These are phyloP conservation scores for Coprinopsis strossmayeri DNA, from an alignment of 768 basidiomycete genomes.

Conservation along the genomic window DNA sequence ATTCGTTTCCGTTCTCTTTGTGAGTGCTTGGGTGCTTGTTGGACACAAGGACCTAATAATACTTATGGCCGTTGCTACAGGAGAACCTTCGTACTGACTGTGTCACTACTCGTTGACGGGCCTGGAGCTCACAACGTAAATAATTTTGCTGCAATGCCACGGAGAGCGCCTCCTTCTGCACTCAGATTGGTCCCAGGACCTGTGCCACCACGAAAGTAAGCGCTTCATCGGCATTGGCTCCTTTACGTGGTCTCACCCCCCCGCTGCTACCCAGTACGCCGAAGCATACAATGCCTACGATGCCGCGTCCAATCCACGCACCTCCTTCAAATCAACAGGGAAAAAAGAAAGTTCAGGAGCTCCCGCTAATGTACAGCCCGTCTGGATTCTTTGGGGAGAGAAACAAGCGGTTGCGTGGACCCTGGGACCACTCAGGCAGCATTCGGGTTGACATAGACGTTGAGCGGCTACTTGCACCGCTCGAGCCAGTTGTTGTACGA, in stretches of 20 bases:
- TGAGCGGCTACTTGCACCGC: conserved; percentile 36
- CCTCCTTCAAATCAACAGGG: conserved; percentile 8
- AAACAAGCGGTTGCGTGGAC: conserved; percentile 32
- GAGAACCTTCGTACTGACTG: not conserved
- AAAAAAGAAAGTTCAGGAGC: conserved; percentile 6
- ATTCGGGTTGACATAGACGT: conserved; percentile 38
- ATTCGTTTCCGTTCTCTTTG: too few relatives aligned
- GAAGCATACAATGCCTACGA: conserved; percentile 61
- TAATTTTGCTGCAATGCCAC: conserved; percentile 40
- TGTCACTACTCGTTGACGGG: too few relatives aligned
- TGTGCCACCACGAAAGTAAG: conserved; percentile 48
- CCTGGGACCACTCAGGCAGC: conserved; percentile 53
- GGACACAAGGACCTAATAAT: too few relatives aligned
- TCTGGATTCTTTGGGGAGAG: conserved; percentile 9
- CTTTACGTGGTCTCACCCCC: conserved; percentile 10
- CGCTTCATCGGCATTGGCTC: not conserved
- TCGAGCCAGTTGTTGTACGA: conserved; percentile 33
- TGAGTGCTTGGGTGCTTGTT: too few relatives aligned
- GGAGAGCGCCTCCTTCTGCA: conserved; percentile 61
- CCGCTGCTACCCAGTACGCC: conserved; percentile 30
- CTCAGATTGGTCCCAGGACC: conserved; percentile 59
- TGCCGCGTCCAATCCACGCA: conserved; percentile 47
- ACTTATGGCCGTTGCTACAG: too few relatives aligned
- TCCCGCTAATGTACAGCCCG: not conserved
- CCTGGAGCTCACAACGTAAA: conserved; percentile 3